Conservation (phyloP, 2,329 filamentous ascomycete species). For the Trichoderma sp. region DNA sequence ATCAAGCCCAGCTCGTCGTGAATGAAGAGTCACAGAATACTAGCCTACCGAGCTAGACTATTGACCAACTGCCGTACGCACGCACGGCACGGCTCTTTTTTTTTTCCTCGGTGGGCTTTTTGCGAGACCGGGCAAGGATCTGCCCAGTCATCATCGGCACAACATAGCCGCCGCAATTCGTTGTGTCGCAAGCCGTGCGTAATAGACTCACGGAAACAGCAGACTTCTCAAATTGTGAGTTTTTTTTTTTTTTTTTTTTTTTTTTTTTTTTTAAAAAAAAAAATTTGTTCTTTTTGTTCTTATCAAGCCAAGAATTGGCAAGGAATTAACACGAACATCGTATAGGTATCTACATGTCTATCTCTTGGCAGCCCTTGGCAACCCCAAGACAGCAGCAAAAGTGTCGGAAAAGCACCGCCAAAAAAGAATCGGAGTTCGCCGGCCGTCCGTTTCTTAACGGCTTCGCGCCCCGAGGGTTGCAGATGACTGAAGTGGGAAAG, state of each 20-base stretch:
- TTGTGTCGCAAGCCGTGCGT: background rate
- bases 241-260: background rate
- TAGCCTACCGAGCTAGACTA: background rate
- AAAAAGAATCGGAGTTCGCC: background rate
- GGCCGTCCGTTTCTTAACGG: background rate
- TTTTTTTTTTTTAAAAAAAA: too few relatives aligned
- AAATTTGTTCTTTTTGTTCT: background rate
- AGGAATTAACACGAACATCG: background rate
- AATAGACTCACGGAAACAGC: too few relatives aligned
- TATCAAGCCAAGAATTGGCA: background rate
- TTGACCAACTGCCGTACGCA: background rate
- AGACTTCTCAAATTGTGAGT: background rate
- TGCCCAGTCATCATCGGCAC: background rate
- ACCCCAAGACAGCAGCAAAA: background rate
- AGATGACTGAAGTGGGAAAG: background rate
- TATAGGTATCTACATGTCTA: background rate
- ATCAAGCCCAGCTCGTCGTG: slow-evolving; percentile 22
- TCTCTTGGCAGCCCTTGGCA: background rate
- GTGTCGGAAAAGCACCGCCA: background rate
- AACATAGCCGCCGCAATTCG: background rate
- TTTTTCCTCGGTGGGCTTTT: background rate
- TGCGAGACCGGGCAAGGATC: background rate
- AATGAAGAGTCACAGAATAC: background rate
- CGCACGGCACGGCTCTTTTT: background rate
- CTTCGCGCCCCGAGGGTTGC: background rate